Conservation (phyloP, 768 basidiomycete species). For the Rhodosporidiobolus odoratus region DNA sequence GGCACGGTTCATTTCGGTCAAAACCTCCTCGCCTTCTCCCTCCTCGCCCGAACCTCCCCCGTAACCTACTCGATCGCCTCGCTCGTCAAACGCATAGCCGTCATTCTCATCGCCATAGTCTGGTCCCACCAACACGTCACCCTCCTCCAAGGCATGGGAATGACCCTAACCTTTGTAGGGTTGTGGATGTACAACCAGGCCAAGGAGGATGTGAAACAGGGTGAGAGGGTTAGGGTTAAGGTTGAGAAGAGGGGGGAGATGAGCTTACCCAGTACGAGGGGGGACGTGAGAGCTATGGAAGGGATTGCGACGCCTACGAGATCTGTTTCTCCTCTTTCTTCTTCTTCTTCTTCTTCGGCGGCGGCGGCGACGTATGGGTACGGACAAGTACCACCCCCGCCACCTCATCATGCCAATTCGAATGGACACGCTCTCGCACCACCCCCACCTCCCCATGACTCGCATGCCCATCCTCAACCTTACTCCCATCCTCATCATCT, state of each 20-base stretch:
- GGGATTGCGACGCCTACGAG: not conserved
- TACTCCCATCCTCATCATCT: not conserved
- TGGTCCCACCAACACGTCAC: constrained; percentile 91
- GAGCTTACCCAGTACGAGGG: constrained; percentile 34
- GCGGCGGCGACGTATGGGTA: not conserved
- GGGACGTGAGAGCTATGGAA: constrained; percentile 31
- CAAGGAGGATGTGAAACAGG: constrained; percentile 84
- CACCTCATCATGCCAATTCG: too few species aligned
- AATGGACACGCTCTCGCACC: not conserved
- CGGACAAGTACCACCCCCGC: too few species aligned
- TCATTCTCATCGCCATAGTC: constrained; percentile 93
- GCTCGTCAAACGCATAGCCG: constrained; percentile 92
- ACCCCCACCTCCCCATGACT: not conserved
- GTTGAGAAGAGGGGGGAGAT: constrained; percentile 40
- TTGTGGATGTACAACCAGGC: constrained; percentile 94
- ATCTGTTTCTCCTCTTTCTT: not conserved
- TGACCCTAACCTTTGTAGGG: constrained; percentile 78
- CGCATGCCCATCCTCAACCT: too few species aligned
- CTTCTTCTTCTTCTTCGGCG: too few species aligned
- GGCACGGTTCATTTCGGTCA: constrained; percentile 94
- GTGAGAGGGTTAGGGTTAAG: constrained; percentile 54
- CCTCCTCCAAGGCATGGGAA: constrained; percentile 79
- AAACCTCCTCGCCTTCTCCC: constrained; percentile 94
- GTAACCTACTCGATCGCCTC: constrained; percentile 99
- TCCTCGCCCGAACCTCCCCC: constrained; percentile 90